Evolutionary conservation across 441 rosid species (phyloP), one percentile per base, ranked within the genome.

Genomic region (Bocquillonia castaneifolia): DNA sequence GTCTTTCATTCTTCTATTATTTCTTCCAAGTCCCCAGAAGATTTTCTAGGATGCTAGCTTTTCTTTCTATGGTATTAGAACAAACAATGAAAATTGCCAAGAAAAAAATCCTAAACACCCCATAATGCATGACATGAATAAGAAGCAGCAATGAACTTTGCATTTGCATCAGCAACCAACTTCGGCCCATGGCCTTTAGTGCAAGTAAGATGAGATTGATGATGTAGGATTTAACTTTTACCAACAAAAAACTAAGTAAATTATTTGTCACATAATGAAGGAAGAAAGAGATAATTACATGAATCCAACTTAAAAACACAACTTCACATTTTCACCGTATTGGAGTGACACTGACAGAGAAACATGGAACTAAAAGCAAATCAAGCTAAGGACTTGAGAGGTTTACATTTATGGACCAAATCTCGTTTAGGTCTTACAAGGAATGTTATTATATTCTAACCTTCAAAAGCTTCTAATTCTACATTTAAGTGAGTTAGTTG

Each of bases 131-230:
- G 40, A 7, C 17, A 44, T 40, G 18, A 31, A 42, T 20, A 44
- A 13, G 10, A 36, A 56, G 67, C 40, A 36, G 23, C 10, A 61
- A 10, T 39, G 31, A 60, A 34, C 20, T 37, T 32, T n/a, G 20
- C 0, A 25, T 39, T 28, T 39, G 31, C 53, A 53, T 52, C 32
- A 50, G 6, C 40, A 59, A 32, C 54, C 23, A 57, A 67, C 44
- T 55, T 37, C 61, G 32, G 25, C n/a, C n/a, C 17, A 9, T 59
- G 22, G 18, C 22, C 37, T 13, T 53, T 36, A 32, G 18, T 32
- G 39, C 25, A 26, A 53, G 40, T 53, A 31, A 36, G n/a, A 54
- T 10, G 56, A 31, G 32, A 72, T 44, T 69, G 66, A 58, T 71
- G 68, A 71, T 59, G 45, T 23, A 39, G 25, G 44, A 8, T 10